Evolutionary conservation across 2,329 filamentous ascomycete species (phyloP), one percentile per base, ranked within the genome.

Genomic region (Aspergillus vadensis): DNA sequence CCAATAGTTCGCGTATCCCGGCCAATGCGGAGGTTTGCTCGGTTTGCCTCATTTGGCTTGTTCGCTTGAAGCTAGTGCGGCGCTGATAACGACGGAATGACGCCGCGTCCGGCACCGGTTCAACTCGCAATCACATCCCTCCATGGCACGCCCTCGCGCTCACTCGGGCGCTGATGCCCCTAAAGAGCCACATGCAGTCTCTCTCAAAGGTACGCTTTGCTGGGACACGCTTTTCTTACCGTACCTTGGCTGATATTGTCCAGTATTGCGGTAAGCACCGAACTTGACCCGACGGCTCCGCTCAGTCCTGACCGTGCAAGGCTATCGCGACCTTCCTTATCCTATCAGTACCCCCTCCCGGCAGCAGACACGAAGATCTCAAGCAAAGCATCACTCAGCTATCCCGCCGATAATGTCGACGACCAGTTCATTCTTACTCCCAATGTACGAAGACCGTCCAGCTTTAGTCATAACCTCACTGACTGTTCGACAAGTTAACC

Each of bases 101-200:
- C 53, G 53, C 43, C 43, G 39, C 21, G 14, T 32, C 39, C 23
- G 36, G 41, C 17, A 47, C 23, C 7, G 41, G 39, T 38, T 32
- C 44, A 57, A 43, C 23, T 57, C n/a, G 7, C 44, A 47, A 19
- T 25, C 50, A 23, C 17, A 0, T 30, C 41, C 27, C 52, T 44
- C 23, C 39, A 81, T 81, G 79, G 74, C 78, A 66, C 77, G 78
- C 30, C 70, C 77, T 55, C 74, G 79, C 61, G 76, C 78, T 54
- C 69, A 74, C 49, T 80, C 78, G 15, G 69, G 73, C 14, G 76
- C 78, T 51, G 79, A 81, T 47, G 75, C 70, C 51, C 74, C 76
- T 14, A 91, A 91, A 75, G 91, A 93, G 77, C 89, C 90, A 39
- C 90, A 93, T 76, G 86, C 88, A 19, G 86, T 93, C 49, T 92